phyloP scores from a whole-genome alignment of 208 protist genomes.

The Balamuthia mandrillaris region DNA sequence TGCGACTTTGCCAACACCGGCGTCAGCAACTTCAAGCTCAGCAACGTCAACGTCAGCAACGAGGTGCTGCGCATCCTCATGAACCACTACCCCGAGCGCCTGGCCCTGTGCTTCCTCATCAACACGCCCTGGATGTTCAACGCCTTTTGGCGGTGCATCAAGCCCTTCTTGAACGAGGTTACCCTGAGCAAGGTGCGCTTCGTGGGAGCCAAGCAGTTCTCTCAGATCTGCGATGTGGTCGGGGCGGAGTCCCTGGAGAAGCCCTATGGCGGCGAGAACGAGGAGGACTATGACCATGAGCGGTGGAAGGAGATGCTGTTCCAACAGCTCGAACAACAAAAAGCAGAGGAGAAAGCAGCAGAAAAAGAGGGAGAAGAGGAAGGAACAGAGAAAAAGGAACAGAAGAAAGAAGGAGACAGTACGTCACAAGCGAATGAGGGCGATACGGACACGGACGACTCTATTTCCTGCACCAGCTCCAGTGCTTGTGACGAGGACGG shows the following conservation, averaged over 20 bases:
- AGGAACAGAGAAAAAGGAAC: no score
- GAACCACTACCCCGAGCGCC: constrained; percentile 23
- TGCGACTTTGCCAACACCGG: constrained; percentile 8
- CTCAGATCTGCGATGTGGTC: neutral
- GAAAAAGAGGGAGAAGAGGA: no score
- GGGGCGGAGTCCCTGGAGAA: neutral
- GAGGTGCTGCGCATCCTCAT: constrained; percentile 19
- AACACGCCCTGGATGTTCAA: constrained; percentile 33
- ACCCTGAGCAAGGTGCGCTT: constrained; percentile 19
- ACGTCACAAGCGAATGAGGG: no score
- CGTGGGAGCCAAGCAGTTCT: constrained; percentile 13
- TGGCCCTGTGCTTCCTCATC: constrained; percentile 21
- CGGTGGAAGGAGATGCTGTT: neutral
- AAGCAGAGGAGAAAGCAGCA: neutral
- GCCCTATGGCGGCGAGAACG: constrained; percentile 1
- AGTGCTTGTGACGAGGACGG: neutral
- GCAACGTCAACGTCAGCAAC: constrained; percentile 26
- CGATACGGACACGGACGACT: no score
- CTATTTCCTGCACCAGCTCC: no score
- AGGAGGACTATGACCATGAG: constrained; percentile 21
- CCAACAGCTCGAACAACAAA: neutral
- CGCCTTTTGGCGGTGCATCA: constrained; percentile 20
- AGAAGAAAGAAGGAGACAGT: no score
- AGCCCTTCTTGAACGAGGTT: constrained; percentile 35
- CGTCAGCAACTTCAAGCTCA: neutral